Conservation (phyloP, 2,329 filamentous ascomycete species). For the Scorias spongiosa region DNA sequence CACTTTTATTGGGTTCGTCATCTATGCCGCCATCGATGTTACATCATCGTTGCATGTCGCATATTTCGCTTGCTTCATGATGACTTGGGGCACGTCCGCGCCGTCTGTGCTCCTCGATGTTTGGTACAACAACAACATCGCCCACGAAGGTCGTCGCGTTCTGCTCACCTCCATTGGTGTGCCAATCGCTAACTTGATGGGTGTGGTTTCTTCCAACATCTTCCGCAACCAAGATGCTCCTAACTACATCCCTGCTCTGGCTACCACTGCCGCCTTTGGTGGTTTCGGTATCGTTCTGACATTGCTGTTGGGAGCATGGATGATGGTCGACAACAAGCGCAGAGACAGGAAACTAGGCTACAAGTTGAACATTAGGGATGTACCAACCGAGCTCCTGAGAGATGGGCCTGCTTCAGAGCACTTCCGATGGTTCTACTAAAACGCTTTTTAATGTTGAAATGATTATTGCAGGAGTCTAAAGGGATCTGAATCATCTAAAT, state of each 20-base stretch:
- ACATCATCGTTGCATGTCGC: constrained; percentile 46
- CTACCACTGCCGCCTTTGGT: constrained; percentile 50
- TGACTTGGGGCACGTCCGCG: constrained; percentile 63
- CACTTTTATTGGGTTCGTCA: constrained; percentile 64
- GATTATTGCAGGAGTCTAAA: too few relatives aligned
- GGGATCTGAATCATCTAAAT: too few relatives aligned
- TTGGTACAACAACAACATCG: constrained; percentile 75
- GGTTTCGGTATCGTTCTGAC: constrained; percentile 43
- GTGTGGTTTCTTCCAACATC: constrained; percentile 52
- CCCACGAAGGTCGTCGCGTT: constrained; percentile 57
- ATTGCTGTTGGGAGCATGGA: constrained; percentile 42
- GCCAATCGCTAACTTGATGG: constrained; percentile 63
- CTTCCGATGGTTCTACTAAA: constrained; percentile 29
- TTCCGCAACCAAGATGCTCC: constrained; percentile 49
- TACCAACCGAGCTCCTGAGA: constrained; percentile 29
- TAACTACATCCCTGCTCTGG: constrained; percentile 50
- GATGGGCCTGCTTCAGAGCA: constrained; percentile 28
- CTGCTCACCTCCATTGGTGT: constrained; percentile 58
- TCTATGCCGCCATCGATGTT: constrained; percentile 57
- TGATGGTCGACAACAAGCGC: constrained; percentile 49
- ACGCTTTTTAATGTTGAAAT: too few relatives aligned
- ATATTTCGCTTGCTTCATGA: constrained; percentile 68
- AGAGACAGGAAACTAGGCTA: constrained; percentile 43
- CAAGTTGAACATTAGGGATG: constrained; percentile 36
- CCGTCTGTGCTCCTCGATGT: constrained; percentile 53